Conservation (phyloP, 352 stramenopile genomes). For the Phytophthora melonis region DNA sequence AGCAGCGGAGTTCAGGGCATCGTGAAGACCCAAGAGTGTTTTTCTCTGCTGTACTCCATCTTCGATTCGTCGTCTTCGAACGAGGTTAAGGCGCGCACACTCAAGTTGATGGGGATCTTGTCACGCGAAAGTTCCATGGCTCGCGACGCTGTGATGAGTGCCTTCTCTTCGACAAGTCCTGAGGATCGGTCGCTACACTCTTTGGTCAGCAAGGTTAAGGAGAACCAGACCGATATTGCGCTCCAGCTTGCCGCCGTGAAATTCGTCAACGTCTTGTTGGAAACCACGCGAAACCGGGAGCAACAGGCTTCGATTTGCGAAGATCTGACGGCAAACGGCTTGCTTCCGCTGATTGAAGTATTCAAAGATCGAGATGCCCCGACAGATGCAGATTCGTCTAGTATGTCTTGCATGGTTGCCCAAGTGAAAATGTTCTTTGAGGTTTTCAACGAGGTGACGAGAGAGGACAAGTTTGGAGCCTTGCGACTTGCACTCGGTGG, state of each 20-base stretch:
- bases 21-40: constrained; percentile 43
- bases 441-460: constrained; percentile 24
- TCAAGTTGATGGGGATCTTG: constrained; percentile 39
- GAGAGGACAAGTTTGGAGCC: constrained; percentile 20
- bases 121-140: constrained; percentile 42
- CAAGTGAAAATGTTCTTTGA: constrained; percentile 29
- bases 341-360: constrained; percentile 45
- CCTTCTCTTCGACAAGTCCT: constrained; percentile 24
- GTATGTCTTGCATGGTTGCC: constrained; percentile 6
- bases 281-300: constrained; percentile 35
- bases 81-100: constrained; percentile 34
- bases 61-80: constrained; percentile 35
- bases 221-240: constrained; percentile 39
- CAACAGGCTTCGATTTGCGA: constrained; percentile 51
- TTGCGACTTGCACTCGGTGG: constrained; percentile 32
- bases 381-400: background rate
- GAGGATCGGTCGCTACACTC: constrained; percentile 34
- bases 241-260: constrained; percentile 45
- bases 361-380: constrained; percentile 17
- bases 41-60: constrained; percentile 32
- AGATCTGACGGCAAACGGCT: constrained; percentile 46
- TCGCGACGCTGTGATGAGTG: constrained; percentile 40
- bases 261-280: constrained; percentile 61
- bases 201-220: constrained; percentile 40
- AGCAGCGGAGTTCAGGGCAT: constrained; percentile 44